phyloP scores from a whole-genome alignment of 192 early-diverging fungal species.

The Allomyces macrogynus region DNA sequence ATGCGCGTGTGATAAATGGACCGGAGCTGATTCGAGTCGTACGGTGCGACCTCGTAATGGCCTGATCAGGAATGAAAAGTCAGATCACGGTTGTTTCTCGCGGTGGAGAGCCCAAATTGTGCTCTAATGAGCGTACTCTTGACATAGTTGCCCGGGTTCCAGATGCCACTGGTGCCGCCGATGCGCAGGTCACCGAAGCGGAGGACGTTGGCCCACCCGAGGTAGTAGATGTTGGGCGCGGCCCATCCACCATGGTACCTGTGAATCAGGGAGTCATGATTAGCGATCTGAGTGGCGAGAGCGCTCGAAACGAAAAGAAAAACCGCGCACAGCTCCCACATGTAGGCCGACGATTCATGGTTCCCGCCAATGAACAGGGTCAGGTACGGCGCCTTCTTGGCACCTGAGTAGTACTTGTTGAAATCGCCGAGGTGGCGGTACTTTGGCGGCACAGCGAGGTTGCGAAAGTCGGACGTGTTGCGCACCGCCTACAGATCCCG shows the following conservation, averaged over 20 bases:
- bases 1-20: slow-evolving; percentile 72
- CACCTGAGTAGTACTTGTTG: slow-evolving; percentile 86
- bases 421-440: slow-evolving; percentile 69
- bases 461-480: slow-evolving; percentile 57
- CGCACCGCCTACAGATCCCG: slow-evolving; percentile 39
- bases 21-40: slow-evolving; percentile 31
- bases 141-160: slow-evolving; percentile 35
- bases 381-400: slow-evolving; percentile 51
- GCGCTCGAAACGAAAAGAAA: neutral
- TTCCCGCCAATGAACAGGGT: slow-evolving; percentile 97
- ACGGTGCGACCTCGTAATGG: slow-evolving; percentile 63
- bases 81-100: neutral
- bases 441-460: slow-evolving; percentile 67
- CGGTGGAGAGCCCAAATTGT: slow-evolving; percentile 1
- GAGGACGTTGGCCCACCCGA: slow-evolving; percentile 71
- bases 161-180: slow-evolving; percentile 85
- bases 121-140: slow-evolving; percentile 11
- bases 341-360: slow-evolving; percentile 85
- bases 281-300: neutral
- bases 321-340: slow-evolving; percentile 72
- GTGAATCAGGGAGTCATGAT: neutral
- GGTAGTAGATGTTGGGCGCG: slow-evolving; percentile 74
- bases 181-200: slow-evolving; percentile 78
- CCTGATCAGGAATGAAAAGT: slow-evolving; percentile 11
- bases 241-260: slow-evolving; percentile 91